Conservation (phyloP, 495 filamentous ascomycete genomes). For the Thermothielavioides terrestris region DNA sequence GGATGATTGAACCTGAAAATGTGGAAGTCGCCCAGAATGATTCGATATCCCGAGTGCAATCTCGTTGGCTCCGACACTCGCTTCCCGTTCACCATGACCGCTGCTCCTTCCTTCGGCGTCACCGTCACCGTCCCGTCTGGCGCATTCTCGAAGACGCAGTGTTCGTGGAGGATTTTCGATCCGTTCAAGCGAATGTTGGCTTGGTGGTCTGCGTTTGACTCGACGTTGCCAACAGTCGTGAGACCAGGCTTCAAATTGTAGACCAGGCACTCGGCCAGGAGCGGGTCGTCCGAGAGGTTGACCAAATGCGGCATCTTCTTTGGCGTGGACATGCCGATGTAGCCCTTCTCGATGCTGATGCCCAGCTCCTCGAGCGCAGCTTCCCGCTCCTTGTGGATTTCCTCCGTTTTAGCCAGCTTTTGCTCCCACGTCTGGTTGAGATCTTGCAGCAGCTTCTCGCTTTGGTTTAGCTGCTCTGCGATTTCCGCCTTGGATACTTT, state of each 20-base stretch:
- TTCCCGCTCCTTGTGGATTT: constrained; percentile 96
- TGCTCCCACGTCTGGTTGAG: constrained; percentile 99
- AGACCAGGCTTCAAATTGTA: constrained; percentile 96
- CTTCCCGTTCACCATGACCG: constrained; percentile 95
- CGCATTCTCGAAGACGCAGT: constrained; percentile 86
- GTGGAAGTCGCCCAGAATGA: constrained; percentile 97
- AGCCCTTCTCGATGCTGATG: constrained; percentile 98
- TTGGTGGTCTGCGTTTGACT: constrained; percentile 62
- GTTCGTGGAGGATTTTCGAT: constrained; percentile 80
- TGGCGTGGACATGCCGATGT: constrained; percentile 87
- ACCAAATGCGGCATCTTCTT: constrained; percentile 99
- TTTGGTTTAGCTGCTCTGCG: constrained; percentile 88
- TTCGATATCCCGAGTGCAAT: constrained; percentile 82
- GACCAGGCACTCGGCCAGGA: constrained; percentile 92
- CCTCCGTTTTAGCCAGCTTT: constrained; percentile 87
- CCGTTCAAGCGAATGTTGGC: constrained; percentile 92
- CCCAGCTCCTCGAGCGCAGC: constrained; percentile 91
- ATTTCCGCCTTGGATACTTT: constrained; percentile 98
- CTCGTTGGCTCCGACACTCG: constrained; percentile 74
- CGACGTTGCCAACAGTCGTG: constrained; percentile 88
- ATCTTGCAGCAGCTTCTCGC: constrained; percentile 91
- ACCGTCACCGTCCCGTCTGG: constrained; percentile 84
- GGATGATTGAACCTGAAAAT: constrained; percentile 99
- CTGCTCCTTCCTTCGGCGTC: constrained; percentile 78
- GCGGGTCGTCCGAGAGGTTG: constrained; percentile 91